Conservation (phyloP, 2,329 filamentous ascomycete genomes). For the Venturia effusa region DNA sequence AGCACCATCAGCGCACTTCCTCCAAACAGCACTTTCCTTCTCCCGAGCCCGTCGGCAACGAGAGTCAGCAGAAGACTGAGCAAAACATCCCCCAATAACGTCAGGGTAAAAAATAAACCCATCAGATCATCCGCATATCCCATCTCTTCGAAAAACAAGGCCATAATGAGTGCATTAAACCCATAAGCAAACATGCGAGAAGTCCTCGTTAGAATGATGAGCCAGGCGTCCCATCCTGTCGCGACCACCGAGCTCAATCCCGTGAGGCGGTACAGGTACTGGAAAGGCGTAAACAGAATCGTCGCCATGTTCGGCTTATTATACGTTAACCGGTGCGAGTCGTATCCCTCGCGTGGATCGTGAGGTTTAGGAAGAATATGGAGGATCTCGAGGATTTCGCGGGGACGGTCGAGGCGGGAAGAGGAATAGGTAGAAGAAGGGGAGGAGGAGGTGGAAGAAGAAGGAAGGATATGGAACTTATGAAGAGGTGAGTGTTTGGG, state of each 20-base stretch:
- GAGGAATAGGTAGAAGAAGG: background rate
- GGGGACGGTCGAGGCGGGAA: background rate
- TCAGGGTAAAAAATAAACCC: constrained; percentile 31
- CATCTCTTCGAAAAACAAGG: constrained; percentile 25
- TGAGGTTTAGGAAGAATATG: background rate
- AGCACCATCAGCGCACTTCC: constrained; percentile 25
- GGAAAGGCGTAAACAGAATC: background rate
- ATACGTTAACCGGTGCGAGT: background rate
- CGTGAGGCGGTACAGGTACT: constrained; percentile 5
- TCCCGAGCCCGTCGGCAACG: constrained; percentile 25
- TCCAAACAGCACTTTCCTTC: constrained; percentile 23
- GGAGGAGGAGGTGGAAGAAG: background rate
- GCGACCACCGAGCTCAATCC: constrained; percentile 2
- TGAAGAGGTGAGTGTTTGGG: background rate
- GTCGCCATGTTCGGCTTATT: background rate
- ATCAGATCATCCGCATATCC: constrained; percentile 26
- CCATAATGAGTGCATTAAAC: constrained; percentile 25
- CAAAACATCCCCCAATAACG: constrained; percentile 27
- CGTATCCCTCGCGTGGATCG: background rate
- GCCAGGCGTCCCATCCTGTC: constrained; percentile 9
- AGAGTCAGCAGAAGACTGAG: constrained; percentile 27
- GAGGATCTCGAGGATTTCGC: background rate
- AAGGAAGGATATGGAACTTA: background rate
- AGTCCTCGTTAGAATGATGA: constrained; percentile 26
- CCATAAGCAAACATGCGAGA: constrained; percentile 28